These are phyloP conservation scores for Venturia effusa DNA, from an alignment of 2,329 filamentous ascomycete genomes.

Conservation along the genomic window DNA sequence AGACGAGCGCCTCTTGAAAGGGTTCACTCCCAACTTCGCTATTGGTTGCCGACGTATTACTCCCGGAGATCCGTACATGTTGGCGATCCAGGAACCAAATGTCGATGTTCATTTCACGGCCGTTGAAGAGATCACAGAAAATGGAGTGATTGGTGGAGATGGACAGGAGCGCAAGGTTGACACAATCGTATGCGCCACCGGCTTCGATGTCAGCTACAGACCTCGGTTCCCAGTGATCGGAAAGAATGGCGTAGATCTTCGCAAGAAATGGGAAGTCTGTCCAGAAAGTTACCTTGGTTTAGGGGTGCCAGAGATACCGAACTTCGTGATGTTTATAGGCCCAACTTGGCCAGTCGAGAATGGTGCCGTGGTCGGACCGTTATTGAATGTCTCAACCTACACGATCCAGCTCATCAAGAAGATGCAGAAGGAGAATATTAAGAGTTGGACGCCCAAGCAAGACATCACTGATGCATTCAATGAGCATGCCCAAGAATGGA, in stretches of 20 bases:
- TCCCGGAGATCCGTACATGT: constrained; percentile 32
- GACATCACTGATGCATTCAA: constrained; percentile 23
- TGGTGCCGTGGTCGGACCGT: constrained; percentile 32
- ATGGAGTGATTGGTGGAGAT: constrained; percentile 22
- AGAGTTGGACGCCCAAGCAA: constrained; percentile 26
- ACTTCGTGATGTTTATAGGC: constrained; percentile 21
- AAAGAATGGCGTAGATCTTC: constrained; percentile 20
- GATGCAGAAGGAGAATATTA: constrained; percentile 31
- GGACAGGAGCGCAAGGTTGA: constrained; percentile 22
- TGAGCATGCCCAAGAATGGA: constrained; percentile 35
- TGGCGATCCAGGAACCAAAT: constrained; percentile 27
- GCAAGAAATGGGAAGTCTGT: constrained; percentile 35
- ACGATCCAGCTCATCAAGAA: constrained; percentile 30
- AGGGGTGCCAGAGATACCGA: constrained; percentile 32
- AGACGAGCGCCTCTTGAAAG: constrained; percentile 28
- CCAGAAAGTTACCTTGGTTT: constrained; percentile 33
- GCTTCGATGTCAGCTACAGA: constrained; percentile 25
- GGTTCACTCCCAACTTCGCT: constrained; percentile 36
- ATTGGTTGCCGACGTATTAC: constrained; percentile 33
- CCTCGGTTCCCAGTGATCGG: constrained; percentile 18
- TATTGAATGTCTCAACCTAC: constrained; percentile 30
- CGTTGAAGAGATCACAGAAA: constrained; percentile 19
- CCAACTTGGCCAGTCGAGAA: constrained; percentile 33
- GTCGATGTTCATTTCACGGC: constrained; percentile 23
- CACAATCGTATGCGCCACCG: constrained; percentile 28